Evolutionary conservation across 2,329 filamentous ascomycete species (phyloP).

Genomic region (Xylogone sp.): DNA sequence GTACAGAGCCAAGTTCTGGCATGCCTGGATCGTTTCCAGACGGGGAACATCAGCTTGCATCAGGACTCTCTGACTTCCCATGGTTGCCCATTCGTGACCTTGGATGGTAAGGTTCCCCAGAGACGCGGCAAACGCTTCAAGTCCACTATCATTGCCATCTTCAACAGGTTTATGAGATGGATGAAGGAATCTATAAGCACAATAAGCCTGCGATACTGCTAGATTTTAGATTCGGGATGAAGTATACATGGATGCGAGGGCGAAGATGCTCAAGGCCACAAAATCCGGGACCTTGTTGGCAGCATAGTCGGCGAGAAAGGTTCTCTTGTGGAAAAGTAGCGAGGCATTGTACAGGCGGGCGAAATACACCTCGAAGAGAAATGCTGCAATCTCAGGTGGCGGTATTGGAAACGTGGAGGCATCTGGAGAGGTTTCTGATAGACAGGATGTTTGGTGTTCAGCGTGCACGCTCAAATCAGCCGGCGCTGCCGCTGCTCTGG

Average conservation of each 20-base stretch:
- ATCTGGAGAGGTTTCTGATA: neutral
- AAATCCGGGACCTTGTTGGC: conserved; percentile 11
- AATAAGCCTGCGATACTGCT: neutral
- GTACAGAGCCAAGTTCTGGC: conserved; percentile 12
- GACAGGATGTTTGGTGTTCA: neutral
- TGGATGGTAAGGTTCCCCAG: conserved; percentile 7
- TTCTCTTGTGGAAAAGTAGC: conserved; percentile 13
- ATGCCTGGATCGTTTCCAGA: conserved; percentile 13
- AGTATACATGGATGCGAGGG: conserved; percentile 13
- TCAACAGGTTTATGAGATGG: neutral
- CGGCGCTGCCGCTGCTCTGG: too few species aligned
- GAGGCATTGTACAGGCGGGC: conserved; percentile 8
- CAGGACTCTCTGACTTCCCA: conserved; percentile 7
- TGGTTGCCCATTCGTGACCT: conserved; percentile 13
- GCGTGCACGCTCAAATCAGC: too few species aligned
- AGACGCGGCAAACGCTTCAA: conserved; percentile 5
- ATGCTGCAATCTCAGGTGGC: conserved; percentile 8
- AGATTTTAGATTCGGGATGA: too few species aligned
- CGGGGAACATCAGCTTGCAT: conserved; percentile 12
- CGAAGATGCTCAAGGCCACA: conserved; percentile 13
- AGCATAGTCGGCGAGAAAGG: conserved; percentile 11
- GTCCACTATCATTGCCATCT: conserved; percentile 1
- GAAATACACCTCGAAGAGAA: conserved; percentile 15
- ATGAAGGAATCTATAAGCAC: neutral
- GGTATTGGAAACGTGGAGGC: conserved; percentile 1